phyloP scores from a whole-genome alignment of 805 yeast genomes.

The Naumovozyma dairenensis region DNA sequence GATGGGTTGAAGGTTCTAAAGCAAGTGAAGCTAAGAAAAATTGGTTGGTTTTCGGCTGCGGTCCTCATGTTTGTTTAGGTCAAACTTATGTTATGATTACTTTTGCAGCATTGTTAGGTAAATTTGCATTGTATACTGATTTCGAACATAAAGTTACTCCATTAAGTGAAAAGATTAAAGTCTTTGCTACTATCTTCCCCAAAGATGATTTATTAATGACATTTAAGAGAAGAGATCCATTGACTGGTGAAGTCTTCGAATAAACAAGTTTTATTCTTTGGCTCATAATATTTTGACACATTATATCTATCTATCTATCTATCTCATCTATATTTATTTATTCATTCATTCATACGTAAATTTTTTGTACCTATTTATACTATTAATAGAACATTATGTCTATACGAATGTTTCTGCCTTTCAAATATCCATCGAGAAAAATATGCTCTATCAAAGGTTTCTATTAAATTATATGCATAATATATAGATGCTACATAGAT shows the following conservation, averaged over 20 bases:
- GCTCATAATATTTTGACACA: not conserved
- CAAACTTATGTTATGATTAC: conserved; percentile 88
- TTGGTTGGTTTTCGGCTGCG: conserved; percentile 96
- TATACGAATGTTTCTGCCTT: not conserved
- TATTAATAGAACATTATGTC: not conserved
- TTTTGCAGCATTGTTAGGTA: conserved; percentile 84
- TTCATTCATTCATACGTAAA: conserved; percentile 1
- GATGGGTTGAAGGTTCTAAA: conserved; percentile 77
- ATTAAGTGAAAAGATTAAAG: conserved; percentile 82
- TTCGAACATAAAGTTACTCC: conserved; percentile 77
- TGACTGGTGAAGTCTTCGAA: conserved; percentile 26
- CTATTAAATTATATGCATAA: no score
- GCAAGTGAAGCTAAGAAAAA: conserved; percentile 73
- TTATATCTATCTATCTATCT: not conserved
- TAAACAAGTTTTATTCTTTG: conserved; percentile 3
- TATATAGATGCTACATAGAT: conserved; percentile 1
- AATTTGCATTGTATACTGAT: conserved; percentile 72
- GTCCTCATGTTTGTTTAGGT: conserved; percentile 94
- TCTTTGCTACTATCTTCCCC: conserved; percentile 97
- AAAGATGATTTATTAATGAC: conserved; percentile 82
- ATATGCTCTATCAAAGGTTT: no score
- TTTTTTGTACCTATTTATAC: not conserved
- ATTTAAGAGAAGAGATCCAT: conserved; percentile 56
- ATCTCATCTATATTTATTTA: conserved; percentile 1
- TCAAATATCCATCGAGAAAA: no score